Evolutionary conservation across 2,329 filamentous ascomycete genomes (phyloP).

Genomic region (Phaeomoniella chlamydospora): DNA sequence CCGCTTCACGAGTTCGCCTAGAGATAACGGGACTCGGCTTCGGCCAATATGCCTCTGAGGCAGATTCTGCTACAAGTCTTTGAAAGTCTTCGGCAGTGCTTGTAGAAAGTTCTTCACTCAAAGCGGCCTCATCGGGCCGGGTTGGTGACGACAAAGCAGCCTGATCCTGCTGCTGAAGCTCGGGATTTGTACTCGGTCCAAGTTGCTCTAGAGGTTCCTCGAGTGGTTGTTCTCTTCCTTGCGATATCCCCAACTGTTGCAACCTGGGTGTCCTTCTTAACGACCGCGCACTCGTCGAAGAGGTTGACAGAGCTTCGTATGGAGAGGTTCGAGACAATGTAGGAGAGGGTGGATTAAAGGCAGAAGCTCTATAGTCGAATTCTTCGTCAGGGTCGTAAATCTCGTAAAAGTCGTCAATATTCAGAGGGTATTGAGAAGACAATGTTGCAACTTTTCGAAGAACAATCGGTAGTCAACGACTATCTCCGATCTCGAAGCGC

Average conservation of each 20-base stretch:
- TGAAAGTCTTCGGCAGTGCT: constrained; percentile 17
- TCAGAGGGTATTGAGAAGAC: constrained; percentile 16
- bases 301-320: constrained; percentile 30
- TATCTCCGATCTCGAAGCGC: neutral
- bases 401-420: constrained; percentile 40
- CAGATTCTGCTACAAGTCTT: constrained; percentile 15
- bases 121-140: constrained; percentile 4
- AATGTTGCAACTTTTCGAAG: constrained; percentile 18
- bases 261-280: constrained; percentile 39
- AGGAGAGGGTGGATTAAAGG: constrained; percentile 23
- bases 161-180: constrained; percentile 7
- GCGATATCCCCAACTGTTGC: constrained; percentile 25
- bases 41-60: constrained; percentile 39
- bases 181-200: constrained; percentile 11
- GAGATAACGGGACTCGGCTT: constrained; percentile 49
- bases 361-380: constrained; percentile 8
- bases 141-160: constrained; percentile 4
- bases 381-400: constrained; percentile 28
- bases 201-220: constrained; percentile 2
- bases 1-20: constrained; percentile 71
- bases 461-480: no score
- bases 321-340: constrained; percentile 22
- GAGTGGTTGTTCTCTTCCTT: constrained; percentile 12
- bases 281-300: constrained; percentile 34
- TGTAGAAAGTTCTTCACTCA: constrained; percentile 4